These are phyloP conservation scores for Lactarius sp. DNA, from an alignment of 768 basidiomycete species.

Conservation along the genomic window DNA sequence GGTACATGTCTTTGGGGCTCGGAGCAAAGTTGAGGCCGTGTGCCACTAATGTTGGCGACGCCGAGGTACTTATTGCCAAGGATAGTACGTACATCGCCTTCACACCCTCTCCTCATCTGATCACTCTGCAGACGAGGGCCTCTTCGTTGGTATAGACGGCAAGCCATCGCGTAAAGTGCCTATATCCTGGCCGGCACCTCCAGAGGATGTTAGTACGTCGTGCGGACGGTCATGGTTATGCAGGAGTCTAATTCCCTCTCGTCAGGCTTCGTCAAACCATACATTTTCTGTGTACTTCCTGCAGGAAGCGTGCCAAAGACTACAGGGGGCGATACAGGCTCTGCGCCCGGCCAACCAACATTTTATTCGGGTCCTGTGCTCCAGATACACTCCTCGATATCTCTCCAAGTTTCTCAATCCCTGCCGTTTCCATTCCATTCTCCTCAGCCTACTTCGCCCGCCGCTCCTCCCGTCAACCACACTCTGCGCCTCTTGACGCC, in stretches of 20 bases:
- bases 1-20: slow-evolving; percentile 81
- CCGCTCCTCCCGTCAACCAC: slow-evolving; percentile 35
- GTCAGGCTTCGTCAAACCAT: slow-evolving; percentile 69
- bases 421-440: slow-evolving; percentile 55
- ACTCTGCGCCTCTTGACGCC: slow-evolving; percentile 62
- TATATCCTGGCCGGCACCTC: slow-evolving; percentile 73
- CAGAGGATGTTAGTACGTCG: slow-evolving; percentile 67
- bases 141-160: slow-evolving; percentile 58
- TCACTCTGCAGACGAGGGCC: slow-evolving; percentile 51
- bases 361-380: slow-evolving; percentile 55
- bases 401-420: slow-evolving; percentile 54
- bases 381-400: slow-evolving; percentile 68
- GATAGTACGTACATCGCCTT: slow-evolving; percentile 55
- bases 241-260: slow-evolving; percentile 8
- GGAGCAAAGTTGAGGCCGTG: slow-evolving; percentile 70
- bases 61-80: slow-evolving; percentile 66
- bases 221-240: background rate
- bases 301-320: slow-evolving; percentile 50
- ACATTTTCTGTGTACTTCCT: slow-evolving; percentile 71
- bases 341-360: slow-evolving; percentile 32
- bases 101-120: background rate
- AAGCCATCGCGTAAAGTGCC: slow-evolving; percentile 44
- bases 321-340: slow-evolving; percentile 27
- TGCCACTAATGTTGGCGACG: slow-evolving; percentile 48
- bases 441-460: slow-evolving; percentile 31